Conservation (phyloP, 2,329 filamentous ascomycete species). For the Fusarium secorum region DNA sequence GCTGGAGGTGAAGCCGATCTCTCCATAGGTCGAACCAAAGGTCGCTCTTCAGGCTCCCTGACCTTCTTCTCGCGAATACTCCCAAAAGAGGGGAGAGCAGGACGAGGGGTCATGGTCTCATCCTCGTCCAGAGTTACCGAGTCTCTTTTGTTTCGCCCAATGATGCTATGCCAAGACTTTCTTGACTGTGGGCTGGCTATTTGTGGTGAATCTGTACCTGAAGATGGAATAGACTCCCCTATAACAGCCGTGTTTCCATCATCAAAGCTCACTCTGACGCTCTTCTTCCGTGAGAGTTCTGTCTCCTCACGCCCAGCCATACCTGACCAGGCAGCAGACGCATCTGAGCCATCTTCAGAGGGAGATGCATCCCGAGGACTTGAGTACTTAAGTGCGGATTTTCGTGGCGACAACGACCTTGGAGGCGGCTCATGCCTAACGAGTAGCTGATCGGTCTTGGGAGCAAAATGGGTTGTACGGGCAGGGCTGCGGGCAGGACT, state of each 20-base stretch:
- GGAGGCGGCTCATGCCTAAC: constrained; percentile 74
- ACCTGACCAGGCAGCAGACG: constrained; percentile 45
- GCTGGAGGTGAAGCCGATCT: constrained; percentile 41
- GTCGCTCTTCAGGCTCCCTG: constrained; percentile 62
- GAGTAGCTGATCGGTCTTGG: constrained; percentile 61
- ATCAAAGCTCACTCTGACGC: constrained; percentile 80
- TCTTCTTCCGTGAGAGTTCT: constrained; percentile 64
- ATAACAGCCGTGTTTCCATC: constrained; percentile 67
- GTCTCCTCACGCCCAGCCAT: constrained; percentile 49
- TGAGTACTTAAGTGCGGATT: constrained; percentile 75
- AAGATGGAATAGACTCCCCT: constrained; percentile 54
- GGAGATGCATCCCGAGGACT: constrained; percentile 64
- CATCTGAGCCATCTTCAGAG: constrained; percentile 57
- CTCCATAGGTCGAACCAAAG: constrained; percentile 63
- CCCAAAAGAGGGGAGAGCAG: constrained; percentile 76
- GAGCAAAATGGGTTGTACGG: constrained; percentile 72
- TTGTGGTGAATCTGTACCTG: constrained; percentile 51
- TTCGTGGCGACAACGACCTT: constrained; percentile 77
- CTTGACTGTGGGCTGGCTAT: constrained; percentile 48
- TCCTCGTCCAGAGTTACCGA: constrained; percentile 62
- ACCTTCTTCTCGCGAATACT: constrained; percentile 72
- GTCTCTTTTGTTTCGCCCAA: constrained; percentile 59
- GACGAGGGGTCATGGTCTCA: constrained; percentile 76
- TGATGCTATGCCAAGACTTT: constrained; percentile 61
- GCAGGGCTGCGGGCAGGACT: constrained; percentile 74